Conservation (phyloP, 495 filamentous ascomycete genomes). For the Cercophora sp. region DNA sequence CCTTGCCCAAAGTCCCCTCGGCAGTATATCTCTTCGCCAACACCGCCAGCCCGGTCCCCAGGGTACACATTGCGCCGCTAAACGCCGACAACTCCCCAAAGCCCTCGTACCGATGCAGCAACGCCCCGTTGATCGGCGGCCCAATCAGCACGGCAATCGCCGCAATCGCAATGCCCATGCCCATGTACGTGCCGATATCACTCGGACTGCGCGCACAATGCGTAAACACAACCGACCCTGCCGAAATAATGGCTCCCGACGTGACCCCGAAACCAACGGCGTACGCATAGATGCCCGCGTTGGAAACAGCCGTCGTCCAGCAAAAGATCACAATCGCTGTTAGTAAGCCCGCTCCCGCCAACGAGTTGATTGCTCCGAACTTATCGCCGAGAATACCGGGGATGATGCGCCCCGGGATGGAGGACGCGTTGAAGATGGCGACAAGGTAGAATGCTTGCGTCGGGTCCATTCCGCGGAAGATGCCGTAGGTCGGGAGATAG, state of each 20-base stretch:
- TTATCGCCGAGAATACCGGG: constrained; percentile 70
- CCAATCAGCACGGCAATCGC: constrained; percentile 46
- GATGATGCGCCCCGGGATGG: constrained; percentile 68
- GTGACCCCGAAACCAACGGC: constrained; percentile 3
- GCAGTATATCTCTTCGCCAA: constrained; percentile 28
- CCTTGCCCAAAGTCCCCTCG: constrained; percentile 29
- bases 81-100: constrained; percentile 43
- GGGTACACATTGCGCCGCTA: constrained; percentile 41
- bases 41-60: constrained; percentile 24
- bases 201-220: constrained; percentile 37
- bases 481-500: constrained; percentile 63
- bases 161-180: constrained; percentile 47
- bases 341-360: not conserved
- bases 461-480: constrained; percentile 62
- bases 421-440: constrained; percentile 63
- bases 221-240: constrained; percentile 39
- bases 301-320: not conserved
- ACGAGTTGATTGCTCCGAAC: constrained; percentile 64
- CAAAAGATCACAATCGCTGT: constrained; percentile 8
- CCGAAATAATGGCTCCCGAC: constrained; percentile 39
- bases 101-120: constrained; percentile 39
- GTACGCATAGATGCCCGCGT: not conserved
- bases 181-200: constrained; percentile 53
- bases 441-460: constrained; percentile 61
- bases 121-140: constrained; percentile 49